Conservation (phyloP, 768 basidiomycete genomes). For the Russula vinacea region DNA sequence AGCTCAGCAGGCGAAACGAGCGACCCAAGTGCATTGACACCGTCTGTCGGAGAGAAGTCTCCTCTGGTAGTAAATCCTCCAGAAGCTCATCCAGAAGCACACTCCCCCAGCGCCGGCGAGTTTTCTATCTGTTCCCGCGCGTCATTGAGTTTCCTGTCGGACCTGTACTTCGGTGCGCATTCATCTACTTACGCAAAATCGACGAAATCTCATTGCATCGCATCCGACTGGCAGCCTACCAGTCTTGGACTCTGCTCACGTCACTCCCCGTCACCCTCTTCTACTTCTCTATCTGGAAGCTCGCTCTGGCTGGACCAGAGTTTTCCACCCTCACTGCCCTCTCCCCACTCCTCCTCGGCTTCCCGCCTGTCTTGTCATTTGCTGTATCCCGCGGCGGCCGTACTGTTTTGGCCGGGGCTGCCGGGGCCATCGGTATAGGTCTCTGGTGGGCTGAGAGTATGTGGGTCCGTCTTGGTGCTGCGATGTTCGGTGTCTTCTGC, state of each 20-base stretch:
- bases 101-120: background rate
- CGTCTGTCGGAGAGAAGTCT: background rate
- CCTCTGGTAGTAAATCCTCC: background rate
- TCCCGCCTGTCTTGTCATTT: constrained; percentile 40
- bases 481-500: constrained; percentile 23
- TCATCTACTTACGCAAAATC: constrained; percentile 5
- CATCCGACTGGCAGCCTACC: constrained; percentile 49
- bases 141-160: constrained; percentile 38
- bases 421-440: constrained; percentile 21
- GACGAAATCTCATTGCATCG: background rate
- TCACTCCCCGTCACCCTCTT: constrained; percentile 76
- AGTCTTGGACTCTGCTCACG: constrained; percentile 83
- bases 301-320: constrained; percentile 81
- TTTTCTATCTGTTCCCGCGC: constrained; percentile 9
- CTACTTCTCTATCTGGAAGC: constrained; percentile 91
- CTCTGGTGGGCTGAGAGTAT: constrained; percentile 28
- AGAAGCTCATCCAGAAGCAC: constrained; percentile 10
- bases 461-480: constrained; percentile 27
- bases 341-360: constrained; percentile 60
- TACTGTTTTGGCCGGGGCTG: constrained; percentile 13
- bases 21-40: constrained; percentile 1
- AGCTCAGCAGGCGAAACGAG: constrained; percentile 13
- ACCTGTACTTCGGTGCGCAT: constrained; percentile 60
- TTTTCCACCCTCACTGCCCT: constrained; percentile 68
- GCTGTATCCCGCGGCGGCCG: constrained; percentile 19